Evolutionary conservation across 1,284 basidiomycete genomes (phyloP), one percentile per base, ranked within the genome.

Genomic region (Rhodotorula sp.): DNA sequence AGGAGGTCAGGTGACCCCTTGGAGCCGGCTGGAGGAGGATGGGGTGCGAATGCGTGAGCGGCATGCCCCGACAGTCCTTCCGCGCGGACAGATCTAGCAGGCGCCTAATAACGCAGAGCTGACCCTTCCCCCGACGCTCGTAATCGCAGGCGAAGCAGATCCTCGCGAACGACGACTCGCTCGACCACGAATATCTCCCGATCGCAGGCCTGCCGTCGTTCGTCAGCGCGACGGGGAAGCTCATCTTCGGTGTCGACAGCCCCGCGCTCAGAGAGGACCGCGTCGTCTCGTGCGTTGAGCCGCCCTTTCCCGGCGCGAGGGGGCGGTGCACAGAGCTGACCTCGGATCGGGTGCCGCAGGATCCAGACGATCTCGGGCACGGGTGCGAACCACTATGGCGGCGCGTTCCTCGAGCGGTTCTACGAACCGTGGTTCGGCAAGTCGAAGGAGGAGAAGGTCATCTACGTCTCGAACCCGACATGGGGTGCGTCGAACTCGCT

Each of bases 341-440:
- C n/a, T 25, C 7, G 17, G 27, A 34, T 13, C 12, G 4, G 19
- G 13, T 4, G 37, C 81, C 46, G 44, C 66, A 91, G 89, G 78
- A 89, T 91, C 54, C 94, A 97, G 83, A 95, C 94, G 22, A 91
- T 97, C 78, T 97, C 94, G 27, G 91, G 95, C 48, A 98, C 96
- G 1, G 96, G 97, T 69, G 96, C 94, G 62, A 92, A 97, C 82
- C 93, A 97, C 81, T 85, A 97, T 41, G 97, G 90, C 41, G 94
- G 89, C 2, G 84, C 92, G 60, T 98, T 99, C 85, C 84, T 99
- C 70, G 88, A 88, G 71, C 87, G 87, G 66, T 96, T 93, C 83
- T 97, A 96, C 83, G 82, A 84, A 53, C 93, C 87, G 83, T 80
- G 79, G 73, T 85, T 86, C 68, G 87, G 86, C 57, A 83, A 85